Percentiles rank a stretch among this genome's conserved stretches.
These are phyloP conservation scores for Fragosphaeria purpurea DNA, from an alignment of 2,329 filamentous ascomycete species.

Conservation along the genomic window DNA sequence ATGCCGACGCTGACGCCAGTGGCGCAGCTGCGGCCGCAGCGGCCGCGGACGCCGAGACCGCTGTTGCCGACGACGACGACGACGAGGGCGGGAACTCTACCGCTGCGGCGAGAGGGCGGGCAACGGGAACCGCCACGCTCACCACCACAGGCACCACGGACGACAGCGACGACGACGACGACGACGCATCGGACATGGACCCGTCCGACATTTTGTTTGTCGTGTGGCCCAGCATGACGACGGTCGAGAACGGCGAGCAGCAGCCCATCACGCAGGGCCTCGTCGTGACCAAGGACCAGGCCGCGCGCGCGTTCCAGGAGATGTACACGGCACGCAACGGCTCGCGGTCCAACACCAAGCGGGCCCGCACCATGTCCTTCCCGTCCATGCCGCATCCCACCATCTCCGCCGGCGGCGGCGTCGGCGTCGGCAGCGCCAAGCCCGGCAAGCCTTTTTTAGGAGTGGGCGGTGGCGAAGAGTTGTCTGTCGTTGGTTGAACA, in stretches of 20 bases:
- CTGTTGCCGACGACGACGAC: neutral
- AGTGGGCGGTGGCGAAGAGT: slow-evolving; percentile 4
- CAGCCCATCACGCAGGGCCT: slow-evolving; percentile 25
- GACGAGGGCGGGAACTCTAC: neutral
- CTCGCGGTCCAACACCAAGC: slow-evolving; percentile 2
- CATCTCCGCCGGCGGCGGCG: neutral
- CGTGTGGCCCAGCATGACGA: slow-evolving; percentile 25
- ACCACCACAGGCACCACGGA: too few species aligned
- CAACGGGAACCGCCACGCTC: too few species aligned
- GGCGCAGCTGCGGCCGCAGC: neutral
- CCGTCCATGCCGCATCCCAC: neutral
- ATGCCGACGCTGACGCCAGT: neutral
- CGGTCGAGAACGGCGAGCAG: slow-evolving; percentile 23
- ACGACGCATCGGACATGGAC: slow-evolving; percentile 16
- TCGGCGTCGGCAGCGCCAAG: neutral
- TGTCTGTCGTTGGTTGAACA: slow-evolving; percentile 4
- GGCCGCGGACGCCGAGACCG: neutral
- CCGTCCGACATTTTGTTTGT: slow-evolving; percentile 24
- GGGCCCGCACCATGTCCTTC: slow-evolving; percentile 12
- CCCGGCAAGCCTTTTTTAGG: slow-evolving; percentile 10
- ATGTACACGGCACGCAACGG: slow-evolving; percentile 2
- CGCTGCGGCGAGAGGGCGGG: too few species aligned
- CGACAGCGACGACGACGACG: slow-evolving; percentile 1
- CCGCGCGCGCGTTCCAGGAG: slow-evolving; percentile 9
- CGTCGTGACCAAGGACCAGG: slow-evolving; percentile 25